phyloP scores from a whole-genome alignment of 192 early-diverging fungal species.

The Coemansia guatemalensis region DNA sequence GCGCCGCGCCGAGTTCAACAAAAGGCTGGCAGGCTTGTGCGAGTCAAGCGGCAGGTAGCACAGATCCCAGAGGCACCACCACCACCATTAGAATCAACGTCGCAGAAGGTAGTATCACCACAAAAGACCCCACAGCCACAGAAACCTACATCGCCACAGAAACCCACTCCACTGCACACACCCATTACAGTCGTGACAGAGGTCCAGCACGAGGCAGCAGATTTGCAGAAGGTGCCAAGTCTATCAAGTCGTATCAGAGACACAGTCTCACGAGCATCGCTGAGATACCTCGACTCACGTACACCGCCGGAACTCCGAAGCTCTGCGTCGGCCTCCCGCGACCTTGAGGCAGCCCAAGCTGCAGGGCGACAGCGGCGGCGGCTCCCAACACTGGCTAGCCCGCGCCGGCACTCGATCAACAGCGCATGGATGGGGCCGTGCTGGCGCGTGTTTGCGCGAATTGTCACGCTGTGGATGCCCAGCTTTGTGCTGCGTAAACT shows the following conservation, averaged over 20 bases:
- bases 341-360: not conserved
- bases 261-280: slow-evolving; percentile 43
- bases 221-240: slow-evolving; percentile 6
- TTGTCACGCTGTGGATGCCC: slow-evolving; percentile 72
- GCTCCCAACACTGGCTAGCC: not conserved
- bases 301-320: slow-evolving; percentile 13
- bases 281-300: slow-evolving; percentile 41
- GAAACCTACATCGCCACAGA: not conserved
- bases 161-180: slow-evolving; percentile 15
- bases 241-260: slow-evolving; percentile 33
- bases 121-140: not conserved
- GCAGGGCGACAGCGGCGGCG: not conserved
- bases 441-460: slow-evolving; percentile 65
- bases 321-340: slow-evolving; percentile 1
- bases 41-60: not conserved
- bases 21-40: slow-evolving; percentile 11
- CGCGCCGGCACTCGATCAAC: slow-evolving; percentile 33
- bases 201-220: slow-evolving; percentile 14
- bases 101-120: not conserved
- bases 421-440: slow-evolving; percentile 39
- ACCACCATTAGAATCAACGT: not conserved
- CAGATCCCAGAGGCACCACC: not conserved
- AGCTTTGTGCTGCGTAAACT: slow-evolving; percentile 58
- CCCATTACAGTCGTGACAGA: slow-evolving; percentile 15
- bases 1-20: slow-evolving; percentile 12